Evolutionary conservation across 768 basidiomycete species (phyloP), one percentile per base, ranked within the genome.

Genomic region (Auricularia cornea): DNA sequence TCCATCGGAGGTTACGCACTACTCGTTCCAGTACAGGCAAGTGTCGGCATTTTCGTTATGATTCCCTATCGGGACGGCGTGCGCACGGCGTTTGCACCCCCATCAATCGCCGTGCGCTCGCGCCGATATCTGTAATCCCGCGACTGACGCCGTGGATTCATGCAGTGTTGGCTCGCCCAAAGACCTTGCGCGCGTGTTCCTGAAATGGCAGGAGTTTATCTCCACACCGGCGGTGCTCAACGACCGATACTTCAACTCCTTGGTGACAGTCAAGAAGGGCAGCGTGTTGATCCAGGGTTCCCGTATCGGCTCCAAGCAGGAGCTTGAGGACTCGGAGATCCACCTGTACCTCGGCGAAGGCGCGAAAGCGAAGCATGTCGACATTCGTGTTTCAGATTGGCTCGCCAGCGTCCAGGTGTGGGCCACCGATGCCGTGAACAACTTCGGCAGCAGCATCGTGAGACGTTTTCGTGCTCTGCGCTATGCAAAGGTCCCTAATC

Each of bases 1-100:
- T 3, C 74, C 75, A 0, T n/a, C 68, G 10, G 66, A 14, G 35
- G 63, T 65, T 8, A 59, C 66, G 23, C 44, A 48, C 44, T 48
- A 48, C 20, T 48, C 44, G 12, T 48, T 48, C 44, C 20, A 48
- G 20, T 48, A 48, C 23, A 48, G 20, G 44, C 23, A 23, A 18
- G 44, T 20, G 20, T 48, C 44, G 20, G 6, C 44, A 8, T 23
- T 48, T 18, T 23, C 20, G 38, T 18, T 40, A 8, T 8, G 8
- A 18, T 40, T 18, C 20, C 11, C 44, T 12, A 6, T 48, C 12
- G 2, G 11, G 12, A 6, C 10, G 11, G 23, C 20, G 20, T 48
- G 11, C 44, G 44, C 10, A 18, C 35, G 35, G 35, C 35, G 35
- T 38, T 38, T 38, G 35, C 35, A 38, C 0, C 16, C 1, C 35